phyloP scores from a whole-genome alignment of 1,284 basidiomycete species.

The Boletellus sp. region DNA sequence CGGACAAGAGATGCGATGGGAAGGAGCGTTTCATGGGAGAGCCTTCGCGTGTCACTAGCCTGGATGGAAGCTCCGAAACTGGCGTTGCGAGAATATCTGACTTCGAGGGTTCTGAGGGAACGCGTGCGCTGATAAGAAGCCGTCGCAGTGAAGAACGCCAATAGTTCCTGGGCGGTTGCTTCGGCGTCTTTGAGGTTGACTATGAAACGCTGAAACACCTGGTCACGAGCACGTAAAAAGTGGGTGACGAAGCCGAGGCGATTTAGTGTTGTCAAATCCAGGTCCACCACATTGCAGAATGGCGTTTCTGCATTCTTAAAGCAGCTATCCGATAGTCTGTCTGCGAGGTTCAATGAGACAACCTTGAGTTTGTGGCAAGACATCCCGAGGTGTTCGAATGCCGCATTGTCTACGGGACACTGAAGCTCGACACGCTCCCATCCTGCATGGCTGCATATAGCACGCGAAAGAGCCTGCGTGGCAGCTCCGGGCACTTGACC shows the following conservation, averaged over 20 bases:
- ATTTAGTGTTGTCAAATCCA: neutral
- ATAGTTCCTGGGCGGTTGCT: neutral
- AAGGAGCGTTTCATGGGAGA: neutral
- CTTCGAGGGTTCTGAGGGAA: constrained; percentile 1
- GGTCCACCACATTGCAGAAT: neutral
- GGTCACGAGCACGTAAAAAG: constrained; percentile 4
- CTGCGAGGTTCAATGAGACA: neutral
- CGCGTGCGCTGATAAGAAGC: constrained; percentile 3
- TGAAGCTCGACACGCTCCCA: constrained; percentile 3
- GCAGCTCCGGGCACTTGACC: neutral
- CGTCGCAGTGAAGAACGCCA: neutral
- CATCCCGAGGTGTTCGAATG: constrained; percentile 3
- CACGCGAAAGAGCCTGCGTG: neutral
- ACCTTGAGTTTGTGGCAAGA: constrained; percentile 1
- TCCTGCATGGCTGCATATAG: constrained; percentile 1
- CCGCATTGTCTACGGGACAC: neutral
- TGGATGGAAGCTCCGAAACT: neutral
- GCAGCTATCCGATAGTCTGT: neutral
- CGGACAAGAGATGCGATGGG: constrained; percentile 1
- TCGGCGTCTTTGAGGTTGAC: neutral
- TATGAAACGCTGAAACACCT: constrained; percentile 1
- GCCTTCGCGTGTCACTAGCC: neutral
- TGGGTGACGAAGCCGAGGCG: neutral
- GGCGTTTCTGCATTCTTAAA: constrained; percentile 4
- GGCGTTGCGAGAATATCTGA: neutral